Evolutionary conservation across 2,329 filamentous ascomycete genomes (phyloP), one percentile per base, ranked within the genome.

Genomic region (Gnomoniopsis smithogilvyi): DNA sequence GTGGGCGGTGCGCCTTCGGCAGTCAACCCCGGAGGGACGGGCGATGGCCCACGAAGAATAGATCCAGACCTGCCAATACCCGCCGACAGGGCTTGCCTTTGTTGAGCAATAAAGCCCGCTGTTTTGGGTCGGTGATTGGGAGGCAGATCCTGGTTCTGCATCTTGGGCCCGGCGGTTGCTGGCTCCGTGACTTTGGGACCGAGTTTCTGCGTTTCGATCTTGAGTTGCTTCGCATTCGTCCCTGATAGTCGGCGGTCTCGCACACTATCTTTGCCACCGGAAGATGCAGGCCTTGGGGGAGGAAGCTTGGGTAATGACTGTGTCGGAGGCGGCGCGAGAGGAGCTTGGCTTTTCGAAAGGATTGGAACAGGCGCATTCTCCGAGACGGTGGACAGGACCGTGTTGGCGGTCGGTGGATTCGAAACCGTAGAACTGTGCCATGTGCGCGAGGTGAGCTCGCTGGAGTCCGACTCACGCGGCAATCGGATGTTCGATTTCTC

Each of bases 381-480:
- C 30, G 85, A 83, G 38, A 95, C 86, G 0, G 89, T 90, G 2
- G 90, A 90, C 52, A 93, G 74, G 1, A 83, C 81, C 17, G 85
- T 90, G 21, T 84, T 86, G 51, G 84, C 80, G 2, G 88, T 89
- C 2, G 87, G 86, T 52, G 88, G 84, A 64, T 90, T 91, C 7
- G 89, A 91, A 30, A 83, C 86, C 65, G 86, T 82, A 8, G 91
- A 93, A 69, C 89, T 93, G 69, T 92, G 88, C 87, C 90, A 94
- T 14, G 91, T 91, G 62, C 85, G 85, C 56, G 84, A 83, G n/a
- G 90, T 92, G 64, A 88, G 82, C 15, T 85, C 86, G 75, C 90
- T 96, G 1, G 91, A 94, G 69, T 91, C 89, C 3, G 92, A 95
- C 68, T 94, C 88, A 60, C 91, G 84, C 36, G 90, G 89, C 22